Evolutionary conservation across 2,329 filamentous ascomycete species (phyloP), one percentile per base, ranked within the genome.

Genomic region (Ilyonectria robusta): DNA sequence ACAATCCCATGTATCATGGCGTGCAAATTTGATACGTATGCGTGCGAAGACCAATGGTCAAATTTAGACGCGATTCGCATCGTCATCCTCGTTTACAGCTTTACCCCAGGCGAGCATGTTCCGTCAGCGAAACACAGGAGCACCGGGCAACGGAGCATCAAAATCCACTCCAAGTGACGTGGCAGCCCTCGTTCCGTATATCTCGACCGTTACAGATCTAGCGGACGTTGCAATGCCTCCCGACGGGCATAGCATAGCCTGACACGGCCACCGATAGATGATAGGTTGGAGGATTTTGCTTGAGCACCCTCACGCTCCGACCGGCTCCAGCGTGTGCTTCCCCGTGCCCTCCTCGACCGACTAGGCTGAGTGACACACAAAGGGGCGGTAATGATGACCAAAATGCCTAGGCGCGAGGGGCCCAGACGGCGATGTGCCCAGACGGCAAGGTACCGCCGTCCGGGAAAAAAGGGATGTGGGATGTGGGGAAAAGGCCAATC

Each of bases 401-500:
- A 13, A 53, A 40, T 44, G 53, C 53, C 46, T 37, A 50, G 50
- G 40, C 50, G 42, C 21, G 31, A 56, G 47, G 51, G 31, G 31
- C 40, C 19, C 23, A 42, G 53, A 35, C 53, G 35, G 33, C 48
- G 31, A 56, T 19, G 35, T 33, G 31, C 31, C 31, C 31, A 33
- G 40, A 42, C 40, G 40, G 40, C 40, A 42, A 42, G 40, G 40
- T 42, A n/a, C 40, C 51, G 29, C 26, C 15, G 60, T 59, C 56
- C 64, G 29, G 48, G 48, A 50, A 68, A 67, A 67, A 60, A 50
- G 47, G 37, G n/a, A 64, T 70, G 65, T 72, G 63, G 70, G 66
- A 64, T 70, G 65, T 72, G 63, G 70, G 66, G 74, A 71, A 72
- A 66, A 72, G 66, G 58, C 67, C 72, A 75, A 74, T 70, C 65